These are phyloP conservation scores for Mycena filopes DNA, from an alignment of 768 basidiomycete species.

Conservation along the genomic window DNA sequence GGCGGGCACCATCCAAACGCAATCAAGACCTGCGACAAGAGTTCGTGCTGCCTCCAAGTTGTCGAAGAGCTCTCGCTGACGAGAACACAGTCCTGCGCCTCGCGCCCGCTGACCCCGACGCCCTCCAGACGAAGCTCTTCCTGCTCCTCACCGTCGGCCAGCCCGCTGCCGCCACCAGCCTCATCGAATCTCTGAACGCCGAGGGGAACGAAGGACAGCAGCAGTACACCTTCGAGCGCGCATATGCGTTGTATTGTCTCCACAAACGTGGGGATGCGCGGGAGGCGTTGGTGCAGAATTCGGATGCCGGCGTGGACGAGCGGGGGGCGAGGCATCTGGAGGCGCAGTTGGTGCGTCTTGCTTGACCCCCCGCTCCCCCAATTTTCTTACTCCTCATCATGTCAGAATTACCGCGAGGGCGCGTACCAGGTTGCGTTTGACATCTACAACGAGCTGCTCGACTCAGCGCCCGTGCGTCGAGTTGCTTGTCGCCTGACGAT, in stretches of 20 bases:
- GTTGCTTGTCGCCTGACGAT: neutral
- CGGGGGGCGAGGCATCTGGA: conserved; percentile 82
- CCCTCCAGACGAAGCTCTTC: conserved; percentile 86
- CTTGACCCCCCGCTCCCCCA: neutral
- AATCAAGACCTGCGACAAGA: conserved; percentile 92
- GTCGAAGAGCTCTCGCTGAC: conserved; percentile 11
- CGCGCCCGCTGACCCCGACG: conserved; percentile 74
- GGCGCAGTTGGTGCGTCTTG: conserved; percentile 81
- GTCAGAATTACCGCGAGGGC: conserved; percentile 82
- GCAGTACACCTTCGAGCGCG: conserved; percentile 66
- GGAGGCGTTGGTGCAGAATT: conserved; percentile 50
- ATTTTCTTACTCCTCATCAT: neutral
- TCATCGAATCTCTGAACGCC: conserved; percentile 54
- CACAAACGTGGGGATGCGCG: conserved; percentile 78
- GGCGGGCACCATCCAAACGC: conserved; percentile 89
- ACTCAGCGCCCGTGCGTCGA: conserved; percentile 75
- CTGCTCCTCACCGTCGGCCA: conserved; percentile 89
- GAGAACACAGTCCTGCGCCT: conserved; percentile 71
- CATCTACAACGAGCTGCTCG: conserved; percentile 83
- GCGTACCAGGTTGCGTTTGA: conserved; percentile 78
- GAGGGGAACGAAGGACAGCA: conserved; percentile 42
- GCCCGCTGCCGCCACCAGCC: conserved; percentile 72
- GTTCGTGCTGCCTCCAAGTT: conserved; percentile 53
- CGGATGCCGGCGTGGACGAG: conserved; percentile 53
- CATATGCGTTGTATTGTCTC: conserved; percentile 88